These are phyloP conservation scores for Solanum stenotomum DNA, from an alignment of 257 asterid species.

Conservation along the genomic window DNA sequence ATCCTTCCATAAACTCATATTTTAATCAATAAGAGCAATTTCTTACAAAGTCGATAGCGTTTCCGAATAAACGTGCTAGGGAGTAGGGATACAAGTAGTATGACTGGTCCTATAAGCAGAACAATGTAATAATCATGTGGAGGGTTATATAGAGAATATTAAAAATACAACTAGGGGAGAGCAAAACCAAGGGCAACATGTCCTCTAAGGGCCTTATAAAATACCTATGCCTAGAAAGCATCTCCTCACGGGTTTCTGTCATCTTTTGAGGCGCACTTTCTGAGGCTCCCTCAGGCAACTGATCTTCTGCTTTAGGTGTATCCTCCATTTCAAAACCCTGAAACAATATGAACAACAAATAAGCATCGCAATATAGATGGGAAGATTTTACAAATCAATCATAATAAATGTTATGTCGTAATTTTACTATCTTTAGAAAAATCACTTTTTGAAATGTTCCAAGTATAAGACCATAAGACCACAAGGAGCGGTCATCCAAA, in stretches of 20 bases:
- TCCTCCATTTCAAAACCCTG: conserved; percentile 38
- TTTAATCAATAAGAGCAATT: neutral
- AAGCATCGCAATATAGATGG: neutral
- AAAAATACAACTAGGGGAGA: neutral
- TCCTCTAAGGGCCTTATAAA: neutral
- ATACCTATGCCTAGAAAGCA: conserved; percentile 60
- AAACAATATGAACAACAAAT: neutral
- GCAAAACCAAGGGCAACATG: neutral
- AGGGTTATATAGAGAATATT: neutral
- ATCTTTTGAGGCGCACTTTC: conserved; percentile 24
- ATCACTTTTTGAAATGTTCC: too few species aligned
- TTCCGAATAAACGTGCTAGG: neutral
- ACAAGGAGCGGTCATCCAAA: neutral
- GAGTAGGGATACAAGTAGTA: neutral
- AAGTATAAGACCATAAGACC: neutral
- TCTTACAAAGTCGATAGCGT: neutral
- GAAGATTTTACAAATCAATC: neutral
- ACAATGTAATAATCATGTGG: neutral
- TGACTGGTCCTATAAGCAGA: neutral
- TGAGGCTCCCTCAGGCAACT: conserved; percentile 20
- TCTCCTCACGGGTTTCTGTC: conserved; percentile 49
- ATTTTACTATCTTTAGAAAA: too few species aligned
- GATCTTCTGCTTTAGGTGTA: conserved; percentile 24
- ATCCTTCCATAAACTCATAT: neutral
- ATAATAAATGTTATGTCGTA: neutral